These are phyloP conservation scores for Cucurbita maxima DNA, from an alignment of 306 rosid genomes.

Conservation along the genomic window DNA sequence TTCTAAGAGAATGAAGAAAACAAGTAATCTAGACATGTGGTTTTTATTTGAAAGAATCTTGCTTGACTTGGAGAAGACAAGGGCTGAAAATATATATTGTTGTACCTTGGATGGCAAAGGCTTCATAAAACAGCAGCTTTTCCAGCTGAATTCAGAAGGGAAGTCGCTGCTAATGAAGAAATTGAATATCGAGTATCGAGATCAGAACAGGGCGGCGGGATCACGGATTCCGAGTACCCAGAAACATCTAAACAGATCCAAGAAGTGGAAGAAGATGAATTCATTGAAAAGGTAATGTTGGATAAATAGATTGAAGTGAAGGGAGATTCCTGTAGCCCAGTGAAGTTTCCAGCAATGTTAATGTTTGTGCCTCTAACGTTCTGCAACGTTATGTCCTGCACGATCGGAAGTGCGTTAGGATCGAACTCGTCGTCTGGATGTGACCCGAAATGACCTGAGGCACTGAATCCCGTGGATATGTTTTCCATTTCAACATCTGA, in stretches of 20 bases:
- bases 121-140: constrained; percentile 37
- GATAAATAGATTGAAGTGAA: constrained; percentile 66
- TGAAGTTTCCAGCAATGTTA: constrained; percentile 60
- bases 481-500: constrained; percentile 44
- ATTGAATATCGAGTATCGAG: constrained; percentile 27
- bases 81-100: not conserved
- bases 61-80: constrained; percentile 28
- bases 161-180: constrained; percentile 44
- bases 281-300: constrained; percentile 47
- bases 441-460: constrained; percentile 59
- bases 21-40: constrained; percentile 35
- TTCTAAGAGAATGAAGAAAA: constrained; percentile 32
- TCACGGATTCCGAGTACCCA: constrained; percentile 62
- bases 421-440: constrained; percentile 84
- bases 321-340: constrained; percentile 72
- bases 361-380: constrained; percentile 54
- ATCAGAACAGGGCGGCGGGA: constrained; percentile 62
- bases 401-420: constrained; percentile 62
- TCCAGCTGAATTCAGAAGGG: constrained; percentile 23
- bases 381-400: constrained; percentile 49
- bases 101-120: constrained; percentile 17
- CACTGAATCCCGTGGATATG: constrained; percentile 38
- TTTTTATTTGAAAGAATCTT: constrained; percentile 74
- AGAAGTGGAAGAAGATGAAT: constrained; percentile 34
- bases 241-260: constrained; percentile 75